Evolutionary conservation across 257 asterid species (phyloP).

Genomic region (Thymus mandschuricus): DNA sequence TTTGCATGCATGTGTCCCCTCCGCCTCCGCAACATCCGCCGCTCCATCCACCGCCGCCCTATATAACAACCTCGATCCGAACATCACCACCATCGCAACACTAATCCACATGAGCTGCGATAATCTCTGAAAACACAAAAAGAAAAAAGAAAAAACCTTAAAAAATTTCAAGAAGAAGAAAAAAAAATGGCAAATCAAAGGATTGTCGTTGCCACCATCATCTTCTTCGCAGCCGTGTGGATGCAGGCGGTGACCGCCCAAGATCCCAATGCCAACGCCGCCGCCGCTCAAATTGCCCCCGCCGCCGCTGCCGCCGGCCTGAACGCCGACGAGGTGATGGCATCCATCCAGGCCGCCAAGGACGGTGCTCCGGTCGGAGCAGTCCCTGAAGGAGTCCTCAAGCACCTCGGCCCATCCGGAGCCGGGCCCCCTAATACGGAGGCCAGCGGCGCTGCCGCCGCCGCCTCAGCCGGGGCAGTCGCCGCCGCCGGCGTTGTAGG

Average conservation of each 20-base stretch:
- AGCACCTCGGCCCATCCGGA: slow-evolving; percentile 32
- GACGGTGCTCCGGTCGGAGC: slow-evolving; percentile 65
- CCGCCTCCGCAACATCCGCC: slow-evolving; percentile 34
- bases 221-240: slow-evolving; percentile 52
- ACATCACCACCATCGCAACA: slow-evolving; percentile 32
- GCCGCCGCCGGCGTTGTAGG: slow-evolving; percentile 43
- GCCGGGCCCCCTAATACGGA: slow-evolving; percentile 25
- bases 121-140: slow-evolving; percentile 2
- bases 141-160: background rate
- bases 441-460: slow-evolving; percentile 30
- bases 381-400: slow-evolving; percentile 37
- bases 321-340: slow-evolving; percentile 18
- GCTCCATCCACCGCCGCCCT: slow-evolving; percentile 35
- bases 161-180: slow-evolving; percentile 12
- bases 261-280: slow-evolving; percentile 31
- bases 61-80: slow-evolving; percentile 26
- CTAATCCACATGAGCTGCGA: slow-evolving; percentile 12
- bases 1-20: slow-evolving; percentile 28
- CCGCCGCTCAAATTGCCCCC: background rate
- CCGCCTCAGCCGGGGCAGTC: slow-evolving; percentile 29
- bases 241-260: slow-evolving; percentile 41
- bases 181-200: slow-evolving; percentile 46
- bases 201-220: slow-evolving; percentile 47
- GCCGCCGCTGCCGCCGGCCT: slow-evolving; percentile 18
- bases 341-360: background rate